phyloP scores from a whole-genome alignment of 176 grass and related monocot species.

The Pontederia crassipes region DNA sequence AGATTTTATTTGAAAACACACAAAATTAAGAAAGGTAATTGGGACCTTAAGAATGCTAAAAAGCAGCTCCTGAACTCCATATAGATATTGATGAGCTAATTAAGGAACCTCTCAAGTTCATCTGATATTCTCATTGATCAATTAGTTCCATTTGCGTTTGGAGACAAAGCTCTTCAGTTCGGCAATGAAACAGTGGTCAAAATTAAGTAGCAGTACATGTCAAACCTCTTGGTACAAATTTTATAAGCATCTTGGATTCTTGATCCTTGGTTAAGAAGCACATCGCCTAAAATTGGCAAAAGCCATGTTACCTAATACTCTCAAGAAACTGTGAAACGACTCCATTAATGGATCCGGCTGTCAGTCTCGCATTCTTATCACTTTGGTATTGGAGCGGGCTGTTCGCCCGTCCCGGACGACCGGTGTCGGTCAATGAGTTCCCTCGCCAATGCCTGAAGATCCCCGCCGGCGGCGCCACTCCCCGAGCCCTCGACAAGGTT shows the following conservation, averaged over 20 bases:
- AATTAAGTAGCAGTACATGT: background rate
- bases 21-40: too few relatives aligned
- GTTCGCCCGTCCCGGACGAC: slow-evolving; percentile 39
- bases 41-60: too few relatives aligned
- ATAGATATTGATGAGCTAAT: too few relatives aligned
- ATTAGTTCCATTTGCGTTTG: too few relatives aligned
- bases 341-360: background rate
- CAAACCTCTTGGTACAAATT: background rate
- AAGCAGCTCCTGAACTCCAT: too few relatives aligned
- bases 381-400: background rate
- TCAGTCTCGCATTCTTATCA: too few relatives aligned
- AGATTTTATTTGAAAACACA: too few relatives aligned
- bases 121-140: too few relatives aligned
- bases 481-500: slow-evolving; percentile 19
- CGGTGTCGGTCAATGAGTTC: slow-evolving; percentile 75
- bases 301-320: background rate
- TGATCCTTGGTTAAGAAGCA: slow-evolving; percentile 13
- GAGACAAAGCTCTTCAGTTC: too few relatives aligned
- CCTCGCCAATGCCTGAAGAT: slow-evolving; percentile 83
- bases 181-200: slow-evolving; percentile 5
- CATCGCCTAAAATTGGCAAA: slow-evolving; percentile 7
- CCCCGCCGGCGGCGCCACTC: slow-evolving; percentile 32
- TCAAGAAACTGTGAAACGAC: background rate
- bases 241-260: slow-evolving; percentile 8
- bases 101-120: too few relatives aligned